Percentiles rank a stretch among this genome's conserved stretches.
Conservation (phyloP, 371 early-diverging fungal genomes). For the Smittium culicis region DNA sequence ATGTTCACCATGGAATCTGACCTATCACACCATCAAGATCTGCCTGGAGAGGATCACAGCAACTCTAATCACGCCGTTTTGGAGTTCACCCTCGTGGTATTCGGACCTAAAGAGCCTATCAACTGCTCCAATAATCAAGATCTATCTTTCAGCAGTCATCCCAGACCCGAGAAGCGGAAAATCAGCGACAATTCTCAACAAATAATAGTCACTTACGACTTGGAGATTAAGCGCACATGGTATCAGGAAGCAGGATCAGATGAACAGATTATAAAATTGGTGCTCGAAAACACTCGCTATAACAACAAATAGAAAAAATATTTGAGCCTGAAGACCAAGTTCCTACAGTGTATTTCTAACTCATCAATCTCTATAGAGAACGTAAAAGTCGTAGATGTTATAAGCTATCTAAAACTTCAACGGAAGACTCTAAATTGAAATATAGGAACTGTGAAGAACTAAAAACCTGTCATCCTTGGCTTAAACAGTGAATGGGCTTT, state of each 20-base stretch:
- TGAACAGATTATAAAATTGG: background rate
- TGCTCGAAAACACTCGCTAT: background rate
- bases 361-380: background rate
- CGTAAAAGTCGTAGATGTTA: background rate
- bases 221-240: background rate
- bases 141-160: background rate
- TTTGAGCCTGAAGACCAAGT: background rate
- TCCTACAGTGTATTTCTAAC: background rate
- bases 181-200: background rate
- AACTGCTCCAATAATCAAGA: background rate
- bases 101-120: background rate
- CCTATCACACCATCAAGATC: conserved; percentile 18
- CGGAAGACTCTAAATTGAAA: background rate
- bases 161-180: background rate
- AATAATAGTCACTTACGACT: background rate
- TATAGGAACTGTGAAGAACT: background rate
- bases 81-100: background rate
- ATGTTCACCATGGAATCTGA: conserved; percentile 21
- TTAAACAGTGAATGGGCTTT: background rate
- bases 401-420: background rate
- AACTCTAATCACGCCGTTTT: conserved; percentile 9
- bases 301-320: background rate
- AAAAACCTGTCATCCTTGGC: conserved; percentile 2
- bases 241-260: background rate
- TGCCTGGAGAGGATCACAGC: conserved; percentile 2